Evolutionary conservation across 2,329 filamentous ascomycete species (phyloP).

Genomic region (Pezicula rhizophila): DNA sequence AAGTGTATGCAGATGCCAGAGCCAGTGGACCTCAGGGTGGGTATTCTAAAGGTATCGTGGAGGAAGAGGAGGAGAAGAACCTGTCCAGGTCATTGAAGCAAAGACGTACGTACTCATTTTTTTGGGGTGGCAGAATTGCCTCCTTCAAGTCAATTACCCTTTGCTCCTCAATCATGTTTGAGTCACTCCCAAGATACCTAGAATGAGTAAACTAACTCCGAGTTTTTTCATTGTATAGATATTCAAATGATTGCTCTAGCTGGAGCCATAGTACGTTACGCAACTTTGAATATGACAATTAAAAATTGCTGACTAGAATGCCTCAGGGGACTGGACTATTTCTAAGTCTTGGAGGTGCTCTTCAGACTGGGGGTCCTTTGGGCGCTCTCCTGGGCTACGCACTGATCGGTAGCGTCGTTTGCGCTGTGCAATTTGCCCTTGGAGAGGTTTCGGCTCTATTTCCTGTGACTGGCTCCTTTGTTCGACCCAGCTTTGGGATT

Average conservation of each 20-base stretch:
- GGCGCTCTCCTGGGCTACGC: conserved; percentile 43
- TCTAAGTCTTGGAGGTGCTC: conserved; percentile 41
- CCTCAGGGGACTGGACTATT: conserved; percentile 40
- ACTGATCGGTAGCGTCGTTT: conserved; percentile 41
- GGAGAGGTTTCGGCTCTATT: conserved; percentile 42
- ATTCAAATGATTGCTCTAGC: conserved; percentile 33
- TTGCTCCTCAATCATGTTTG: not conserved
- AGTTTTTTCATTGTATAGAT: not conserved
- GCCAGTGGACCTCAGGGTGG: not conserved
- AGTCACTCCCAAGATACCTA: not conserved
- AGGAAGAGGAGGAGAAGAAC: conserved; percentile 43
- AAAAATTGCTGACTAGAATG: conserved; percentile 13
- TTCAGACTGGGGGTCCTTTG: conserved; percentile 43
- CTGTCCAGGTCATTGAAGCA: conserved; percentile 35
- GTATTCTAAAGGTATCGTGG: conserved; percentile 29
- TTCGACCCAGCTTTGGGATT: conserved; percentile 43
- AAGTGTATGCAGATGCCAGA: not conserved
- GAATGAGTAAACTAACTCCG: too few species aligned
- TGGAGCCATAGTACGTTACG: conserved; percentile 26
- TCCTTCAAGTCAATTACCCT: not conserved
- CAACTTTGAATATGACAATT: not conserved
- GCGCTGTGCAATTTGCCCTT: conserved; percentile 41
- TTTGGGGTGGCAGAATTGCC: not conserved
- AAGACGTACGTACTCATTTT: conserved; percentile 25
- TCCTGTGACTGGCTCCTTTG: conserved; percentile 43